Evolutionary conservation across 75 land plant species (phyloP).

Genomic region (Pinus taeda): DNA sequence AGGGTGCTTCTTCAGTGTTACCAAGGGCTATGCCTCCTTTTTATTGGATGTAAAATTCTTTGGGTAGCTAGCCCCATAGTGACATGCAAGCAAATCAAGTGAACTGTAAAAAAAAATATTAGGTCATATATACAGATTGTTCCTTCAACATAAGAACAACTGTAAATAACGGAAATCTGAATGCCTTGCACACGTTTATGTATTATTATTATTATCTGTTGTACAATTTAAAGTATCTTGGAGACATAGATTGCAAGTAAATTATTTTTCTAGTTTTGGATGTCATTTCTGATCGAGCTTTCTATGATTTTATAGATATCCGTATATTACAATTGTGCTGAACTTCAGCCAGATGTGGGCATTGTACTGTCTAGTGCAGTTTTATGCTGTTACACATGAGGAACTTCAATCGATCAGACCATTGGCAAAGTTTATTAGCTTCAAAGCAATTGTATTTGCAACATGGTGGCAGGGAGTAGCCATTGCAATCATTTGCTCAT

Average conservation of each 20-base stretch:
- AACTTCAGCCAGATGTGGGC: conserved; percentile 99
- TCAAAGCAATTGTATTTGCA: conserved; percentile 96
- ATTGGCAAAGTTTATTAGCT: conserved; percentile 85
- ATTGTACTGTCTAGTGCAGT: conserved; percentile 81
- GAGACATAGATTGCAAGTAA: neutral
- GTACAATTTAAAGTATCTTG: neutral
- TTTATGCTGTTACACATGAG: conserved; percentile 72
- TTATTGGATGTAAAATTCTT: neutral
- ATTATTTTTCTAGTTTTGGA: neutral
- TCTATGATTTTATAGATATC: conserved; percentile 58
- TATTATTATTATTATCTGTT: neutral
- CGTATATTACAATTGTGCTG: conserved; percentile 75
- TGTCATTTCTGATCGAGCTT: neutral
- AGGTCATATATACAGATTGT: neutral
- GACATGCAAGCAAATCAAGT: neutral
- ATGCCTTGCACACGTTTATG: neutral
- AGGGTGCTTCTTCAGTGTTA: neutral
- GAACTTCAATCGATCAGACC: conserved; percentile 68
- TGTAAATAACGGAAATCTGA: neutral
- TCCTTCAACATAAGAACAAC: neutral
- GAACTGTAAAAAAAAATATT: neutral
- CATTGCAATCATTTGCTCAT: conserved; percentile 57
- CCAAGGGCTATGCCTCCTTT: neutral
- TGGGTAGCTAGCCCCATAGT: neutral
- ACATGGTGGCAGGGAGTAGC: conserved; percentile 99